phyloP scores from a whole-genome alignment of 169 alveolate species.

The Plasmodium vivax region DNA sequence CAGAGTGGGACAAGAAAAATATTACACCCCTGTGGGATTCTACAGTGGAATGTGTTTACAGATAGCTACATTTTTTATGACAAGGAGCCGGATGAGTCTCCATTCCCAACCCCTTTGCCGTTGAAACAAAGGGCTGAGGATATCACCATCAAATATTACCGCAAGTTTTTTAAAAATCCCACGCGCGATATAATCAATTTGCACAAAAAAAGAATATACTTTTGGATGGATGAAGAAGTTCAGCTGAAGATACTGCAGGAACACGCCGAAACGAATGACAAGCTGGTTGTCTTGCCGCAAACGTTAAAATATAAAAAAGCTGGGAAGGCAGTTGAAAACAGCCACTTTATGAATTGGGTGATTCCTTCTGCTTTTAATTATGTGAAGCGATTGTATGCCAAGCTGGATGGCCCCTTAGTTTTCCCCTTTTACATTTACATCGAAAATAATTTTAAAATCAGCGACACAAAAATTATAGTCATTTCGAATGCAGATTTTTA shows the following conservation, averaged over 20 bases:
- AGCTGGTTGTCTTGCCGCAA: slow-evolving; percentile 49
- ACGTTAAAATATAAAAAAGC: slow-evolving; percentile 74
- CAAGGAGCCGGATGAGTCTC: slow-evolving; percentile 52
- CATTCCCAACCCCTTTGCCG: slow-evolving; percentile 48
- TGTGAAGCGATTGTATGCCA: slow-evolving; percentile 85
- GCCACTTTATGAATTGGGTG: slow-evolving; percentile 90
- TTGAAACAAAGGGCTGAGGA: slow-evolving; percentile 47
- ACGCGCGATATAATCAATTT: neutral
- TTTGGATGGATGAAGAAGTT: slow-evolving; percentile 57
- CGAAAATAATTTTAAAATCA: slow-evolving; percentile 65
- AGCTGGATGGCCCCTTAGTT: slow-evolving; percentile 77
- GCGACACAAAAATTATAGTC: slow-evolving; percentile 25
- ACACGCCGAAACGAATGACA: slow-evolving; percentile 51
- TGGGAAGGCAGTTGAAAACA: slow-evolving; percentile 86
- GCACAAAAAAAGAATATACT: slow-evolving; percentile 28
- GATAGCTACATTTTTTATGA: slow-evolving; percentile 76
- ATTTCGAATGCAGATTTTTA: slow-evolving; percentile 19
- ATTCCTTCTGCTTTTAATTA: slow-evolving; percentile 84
- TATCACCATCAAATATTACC: slow-evolving; percentile 58
- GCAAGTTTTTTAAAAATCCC: slow-evolving; percentile 56
- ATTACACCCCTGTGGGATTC: slow-evolving; percentile 83
- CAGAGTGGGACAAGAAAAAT: slow-evolving; percentile 69
- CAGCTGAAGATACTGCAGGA: slow-evolving; percentile 33
- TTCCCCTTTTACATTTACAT: slow-evolving; percentile 82
- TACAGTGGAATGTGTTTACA: slow-evolving; percentile 77